A percentile compares a stretch with the other conserved stretches of the same genome.
phyloP scores from a whole-genome alignment of 2,329 filamentous ascomycete genomes.

The Botrytis tulipae region DNA sequence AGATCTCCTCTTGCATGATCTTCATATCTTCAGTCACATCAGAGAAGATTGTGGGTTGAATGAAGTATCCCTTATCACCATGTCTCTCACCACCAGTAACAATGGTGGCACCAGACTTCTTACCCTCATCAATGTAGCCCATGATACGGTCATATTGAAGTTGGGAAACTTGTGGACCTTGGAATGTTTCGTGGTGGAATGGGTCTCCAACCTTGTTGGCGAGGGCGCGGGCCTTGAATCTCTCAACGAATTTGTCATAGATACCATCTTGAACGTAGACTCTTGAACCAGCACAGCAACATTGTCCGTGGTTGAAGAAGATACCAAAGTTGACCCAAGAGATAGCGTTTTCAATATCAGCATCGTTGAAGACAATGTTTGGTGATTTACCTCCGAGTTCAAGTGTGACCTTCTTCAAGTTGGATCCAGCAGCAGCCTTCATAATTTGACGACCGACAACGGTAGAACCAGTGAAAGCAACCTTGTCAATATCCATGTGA shows the following conservation, averaged over 20 bases:
- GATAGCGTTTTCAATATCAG: slow-evolving; percentile 60
- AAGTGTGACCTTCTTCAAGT: slow-evolving; percentile 64
- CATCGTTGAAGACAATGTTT: slow-evolving; percentile 62
- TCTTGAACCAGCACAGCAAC: slow-evolving; percentile 60
- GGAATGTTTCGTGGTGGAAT: slow-evolving; percentile 64
- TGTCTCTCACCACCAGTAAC: slow-evolving; percentile 65
- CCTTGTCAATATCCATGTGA: slow-evolving; percentile 65
- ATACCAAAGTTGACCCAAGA: slow-evolving; percentile 57
- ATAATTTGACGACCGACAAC: slow-evolving; percentile 61
- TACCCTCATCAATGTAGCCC: slow-evolving; percentile 63
- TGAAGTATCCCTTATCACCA: slow-evolving; percentile 68
- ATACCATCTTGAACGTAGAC: slow-evolving; percentile 69
- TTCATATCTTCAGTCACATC: slow-evolving; percentile 70
- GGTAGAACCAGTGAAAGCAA: slow-evolving; percentile 65
- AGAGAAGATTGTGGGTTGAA: slow-evolving; percentile 71
- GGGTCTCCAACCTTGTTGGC: slow-evolving; percentile 68
- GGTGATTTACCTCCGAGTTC: slow-evolving; percentile 63
- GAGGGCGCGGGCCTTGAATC: slow-evolving; percentile 62
- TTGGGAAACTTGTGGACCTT: slow-evolving; percentile 69
- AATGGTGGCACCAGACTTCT: slow-evolving; percentile 62
- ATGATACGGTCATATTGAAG: slow-evolving; percentile 70
- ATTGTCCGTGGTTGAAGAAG: slow-evolving; percentile 46
- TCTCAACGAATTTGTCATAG: slow-evolving; percentile 66
- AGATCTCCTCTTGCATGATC: slow-evolving; percentile 74
- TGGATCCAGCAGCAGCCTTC: slow-evolving; percentile 61